phyloP scores from a whole-genome alignment of 495 filamentous ascomycete genomes.

The Penicillium antarcticum region DNA sequence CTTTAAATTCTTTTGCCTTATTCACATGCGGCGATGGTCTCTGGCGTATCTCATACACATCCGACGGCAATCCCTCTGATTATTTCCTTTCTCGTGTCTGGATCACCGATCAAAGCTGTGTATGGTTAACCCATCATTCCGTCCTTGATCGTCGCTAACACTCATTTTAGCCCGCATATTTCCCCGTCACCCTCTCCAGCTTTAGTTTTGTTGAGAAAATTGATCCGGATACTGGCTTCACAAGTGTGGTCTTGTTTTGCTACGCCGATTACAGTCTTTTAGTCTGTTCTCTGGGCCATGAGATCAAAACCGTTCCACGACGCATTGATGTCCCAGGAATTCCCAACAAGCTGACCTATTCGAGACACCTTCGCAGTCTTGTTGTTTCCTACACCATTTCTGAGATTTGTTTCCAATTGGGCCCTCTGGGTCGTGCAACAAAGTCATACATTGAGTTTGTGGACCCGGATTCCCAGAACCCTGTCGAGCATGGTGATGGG shows the following conservation, averaged over 20 bases:
- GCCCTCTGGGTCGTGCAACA: conserved; percentile 24
- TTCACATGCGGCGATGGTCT: conserved; percentile 40
- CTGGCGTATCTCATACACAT: conserved; percentile 34
- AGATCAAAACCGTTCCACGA: conserved; percentile 38
- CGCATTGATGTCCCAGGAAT: conserved; percentile 41
- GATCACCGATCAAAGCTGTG: conserved; percentile 45
- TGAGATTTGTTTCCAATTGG: conserved; percentile 16
- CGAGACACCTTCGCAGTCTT: conserved; percentile 34
- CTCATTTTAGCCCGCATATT: conserved; percentile 35
- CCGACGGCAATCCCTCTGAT: conserved; percentile 15
- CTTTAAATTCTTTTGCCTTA: conserved; percentile 25
- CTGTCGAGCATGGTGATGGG: conserved; percentile 10
- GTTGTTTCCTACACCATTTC: conserved; percentile 39
- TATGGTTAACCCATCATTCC: conserved; percentile 17
- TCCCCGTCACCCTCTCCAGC: conserved; percentile 31
- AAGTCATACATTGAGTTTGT: conserved; percentile 41
- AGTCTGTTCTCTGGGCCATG: conserved; percentile 33
- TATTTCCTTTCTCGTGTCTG: conserved; percentile 35
- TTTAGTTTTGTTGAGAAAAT: conserved; percentile 25
- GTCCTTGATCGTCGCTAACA: conserved; percentile 7
- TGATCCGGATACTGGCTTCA: conserved; percentile 6
- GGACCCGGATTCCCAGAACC: conserved; percentile 33
- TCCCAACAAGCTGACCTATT: conserved; percentile 41
- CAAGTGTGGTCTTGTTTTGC: conserved; percentile 37
- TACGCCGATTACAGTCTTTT: conserved; percentile 41